Percentiles rank a stretch among this genome's conserved stretches.
Conservation (phyloP, 179 eudicot genomes). For the Spergularia azorica region DNA sequence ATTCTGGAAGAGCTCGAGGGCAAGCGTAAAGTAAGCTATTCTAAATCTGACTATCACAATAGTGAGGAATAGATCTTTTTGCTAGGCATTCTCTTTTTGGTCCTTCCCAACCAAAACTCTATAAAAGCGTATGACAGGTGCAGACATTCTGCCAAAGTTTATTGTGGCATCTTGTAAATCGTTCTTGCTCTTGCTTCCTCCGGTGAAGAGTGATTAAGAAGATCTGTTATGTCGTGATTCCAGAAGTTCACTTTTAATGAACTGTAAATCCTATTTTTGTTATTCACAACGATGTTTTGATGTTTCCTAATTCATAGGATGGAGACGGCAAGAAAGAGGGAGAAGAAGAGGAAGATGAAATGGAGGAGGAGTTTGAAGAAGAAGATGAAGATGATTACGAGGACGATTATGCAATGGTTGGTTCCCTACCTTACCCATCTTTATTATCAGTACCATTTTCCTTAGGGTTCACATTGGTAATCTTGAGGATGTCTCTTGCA, state of each 20-base stretch:
- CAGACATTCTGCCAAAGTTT: not conserved
- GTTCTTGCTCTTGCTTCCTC: not conserved
- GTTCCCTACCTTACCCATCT: not conserved
- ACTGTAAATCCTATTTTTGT: not conserved
- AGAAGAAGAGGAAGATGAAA: conserved; percentile 33
- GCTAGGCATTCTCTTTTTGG: not conserved
- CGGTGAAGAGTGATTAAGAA: conserved; percentile 5
- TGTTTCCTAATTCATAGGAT: conserved; percentile 19
- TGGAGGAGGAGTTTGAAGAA: conserved; percentile 20
- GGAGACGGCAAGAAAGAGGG: conserved; percentile 16
- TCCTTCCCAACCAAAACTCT: not conserved
- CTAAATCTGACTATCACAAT: too few species aligned
- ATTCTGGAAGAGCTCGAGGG: conserved; percentile 26
- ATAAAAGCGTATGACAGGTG: not conserved
- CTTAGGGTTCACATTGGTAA: not conserved
- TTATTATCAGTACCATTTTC: not conserved
- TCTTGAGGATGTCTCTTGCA: conserved; percentile 12
- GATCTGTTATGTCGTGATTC: not conserved
- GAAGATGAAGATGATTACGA: conserved; percentile 13
- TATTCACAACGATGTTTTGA: not conserved
- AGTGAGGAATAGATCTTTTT: not conserved
- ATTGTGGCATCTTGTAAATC: not conserved
- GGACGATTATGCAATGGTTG: conserved; percentile 32
- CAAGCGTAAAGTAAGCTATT: conserved; percentile 29
- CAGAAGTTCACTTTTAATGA: not conserved